Evolutionary conservation across 2,329 filamentous ascomycete species (phyloP).

Genomic region (Lasiodiplodia theobromae): DNA sequence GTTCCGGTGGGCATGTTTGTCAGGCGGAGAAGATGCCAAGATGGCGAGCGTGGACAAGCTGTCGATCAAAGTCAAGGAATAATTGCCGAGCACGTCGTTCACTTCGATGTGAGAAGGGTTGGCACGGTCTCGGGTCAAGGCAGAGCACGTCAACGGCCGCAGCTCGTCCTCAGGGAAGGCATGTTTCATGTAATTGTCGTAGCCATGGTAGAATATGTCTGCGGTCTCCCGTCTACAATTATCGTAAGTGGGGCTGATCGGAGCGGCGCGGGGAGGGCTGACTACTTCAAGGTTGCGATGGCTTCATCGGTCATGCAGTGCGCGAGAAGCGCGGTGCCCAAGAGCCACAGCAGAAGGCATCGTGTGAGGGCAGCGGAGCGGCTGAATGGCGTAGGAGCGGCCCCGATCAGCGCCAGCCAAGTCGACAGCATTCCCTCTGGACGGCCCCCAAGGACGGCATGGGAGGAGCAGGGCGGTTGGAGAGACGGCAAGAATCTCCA

Average conservation of each 20-base stretch:
- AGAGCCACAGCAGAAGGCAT: slow-evolving; percentile 44
- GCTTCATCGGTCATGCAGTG: slow-evolving; percentile 55
- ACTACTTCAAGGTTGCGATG: slow-evolving; percentile 47
- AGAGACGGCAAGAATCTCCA: slow-evolving; percentile 24
- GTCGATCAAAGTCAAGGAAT: slow-evolving; percentile 93
- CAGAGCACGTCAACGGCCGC: slow-evolving; percentile 82
- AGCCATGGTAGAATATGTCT: slow-evolving; percentile 96
- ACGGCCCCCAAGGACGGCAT: slow-evolving; percentile 43
- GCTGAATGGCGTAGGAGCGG: slow-evolving; percentile 33
- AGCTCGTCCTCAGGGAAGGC: slow-evolving; percentile 97
- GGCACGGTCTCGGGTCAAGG: slow-evolving; percentile 81
- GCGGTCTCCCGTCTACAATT: slow-evolving; percentile 53
- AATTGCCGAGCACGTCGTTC: slow-evolving; percentile 96
- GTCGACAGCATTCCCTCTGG: slow-evolving; percentile 48
- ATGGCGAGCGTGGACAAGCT: slow-evolving; percentile 94
- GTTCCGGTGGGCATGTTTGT: slow-evolving; percentile 60
- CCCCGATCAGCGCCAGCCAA: slow-evolving; percentile 40
- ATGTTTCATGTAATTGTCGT: slow-evolving; percentile 90
- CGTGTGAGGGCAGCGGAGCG: slow-evolving; percentile 33
- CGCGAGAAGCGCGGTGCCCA: slow-evolving; percentile 41
- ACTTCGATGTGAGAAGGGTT: slow-evolving; percentile 84
- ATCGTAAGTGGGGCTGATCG: slow-evolving; percentile 1
- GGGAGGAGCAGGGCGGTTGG: slow-evolving; percentile 33
- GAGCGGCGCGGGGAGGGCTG: neutral
- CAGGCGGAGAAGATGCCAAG: slow-evolving; percentile 75